Evolutionary conservation across 805 yeast genomes (phyloP), one percentile per base, ranked within the genome.

Genomic region (Lipomyces mesembrius): DNA sequence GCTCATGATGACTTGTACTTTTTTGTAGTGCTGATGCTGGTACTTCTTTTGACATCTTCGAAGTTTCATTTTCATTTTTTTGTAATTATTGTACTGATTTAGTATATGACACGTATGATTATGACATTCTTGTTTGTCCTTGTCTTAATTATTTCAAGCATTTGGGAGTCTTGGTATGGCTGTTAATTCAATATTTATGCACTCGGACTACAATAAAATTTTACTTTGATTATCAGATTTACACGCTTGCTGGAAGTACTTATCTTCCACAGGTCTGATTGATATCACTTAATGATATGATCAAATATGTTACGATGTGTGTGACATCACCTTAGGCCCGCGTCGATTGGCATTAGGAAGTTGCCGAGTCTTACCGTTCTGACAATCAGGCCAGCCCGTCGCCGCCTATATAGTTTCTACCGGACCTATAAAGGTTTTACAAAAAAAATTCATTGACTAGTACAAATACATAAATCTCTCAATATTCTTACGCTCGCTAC

Each of bases 141-240:
- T 37, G 39, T 37, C 39, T 22, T 52, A 22, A 52, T 8, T 25
- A n/a, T 25, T 22, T 43, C 43, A 43, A 43, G 55, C 55, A 52
- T 52, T 12, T 29, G 22, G 55, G 55, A 52, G 55, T 52, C 55
- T 22, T 12, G 55, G 55, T 52, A n/a, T 7, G 55, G 55, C 49
- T 8, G 9, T 43, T 17, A 17, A n/a, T 43, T 37, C 17, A 37
- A 37, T 37, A 14, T 37, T 37, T 5, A 43, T 43, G 3, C 49
- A 43, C 22, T 17, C 11, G 9, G 20, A 43, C 49, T n/a, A 43
- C 49, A 43, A 43, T 43, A 17, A 43, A 43, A 43, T 11, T 12
- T 37, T 12, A 37, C 14, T 11, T 37, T 12, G 5, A 2, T 12
- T 8, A 3, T 37, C 39, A 14, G 39, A 37, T 37, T 37, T 29